phyloP scores from a whole-genome alignment of 2,329 filamentous ascomycete species.

The Penicillium paneum region DNA sequence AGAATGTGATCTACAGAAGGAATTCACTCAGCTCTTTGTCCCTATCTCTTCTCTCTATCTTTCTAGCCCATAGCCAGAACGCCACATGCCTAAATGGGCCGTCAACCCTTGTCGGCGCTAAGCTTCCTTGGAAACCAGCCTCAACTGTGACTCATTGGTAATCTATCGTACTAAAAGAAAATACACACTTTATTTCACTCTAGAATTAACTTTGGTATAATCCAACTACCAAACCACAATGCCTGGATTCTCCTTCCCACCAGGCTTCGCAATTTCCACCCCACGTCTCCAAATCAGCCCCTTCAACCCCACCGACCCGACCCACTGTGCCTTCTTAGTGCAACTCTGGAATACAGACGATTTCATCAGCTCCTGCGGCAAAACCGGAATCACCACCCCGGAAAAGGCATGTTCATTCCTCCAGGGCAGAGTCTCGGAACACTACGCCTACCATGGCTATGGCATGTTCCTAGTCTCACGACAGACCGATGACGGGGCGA shows the following conservation, averaged over 20 bases:
- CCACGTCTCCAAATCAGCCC: slow-evolving; percentile 17
- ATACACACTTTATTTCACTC: too few relatives aligned
- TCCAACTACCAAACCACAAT: neutral
- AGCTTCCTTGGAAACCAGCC: neutral
- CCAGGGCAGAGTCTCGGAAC: neutral
- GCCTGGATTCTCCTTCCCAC: slow-evolving; percentile 6
- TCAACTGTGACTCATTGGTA: neutral
- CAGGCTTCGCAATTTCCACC: slow-evolving; percentile 10
- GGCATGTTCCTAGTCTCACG: slow-evolving; percentile 13
- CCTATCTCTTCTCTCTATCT: too few relatives aligned
- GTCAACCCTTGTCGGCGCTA: neutral
- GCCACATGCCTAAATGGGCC: too few relatives aligned
- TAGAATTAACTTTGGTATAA: neutral
- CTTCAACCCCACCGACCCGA: slow-evolving; percentile 9
- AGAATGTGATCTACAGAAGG: too few relatives aligned
- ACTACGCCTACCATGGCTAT: slow-evolving; percentile 10
- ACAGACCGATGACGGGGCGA: neutral
- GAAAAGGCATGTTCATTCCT: slow-evolving; percentile 15
- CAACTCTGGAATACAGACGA: slow-evolving; percentile 21
- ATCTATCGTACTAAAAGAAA: too few relatives aligned
- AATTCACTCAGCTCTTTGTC: too few relatives aligned
- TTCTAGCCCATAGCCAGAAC: too few relatives aligned
- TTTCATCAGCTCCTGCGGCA: slow-evolving; percentile 13
- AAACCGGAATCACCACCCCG: slow-evolving; percentile 7
- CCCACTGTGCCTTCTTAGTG: slow-evolving; percentile 17